Evolutionary conservation across 2,329 filamentous ascomycete genomes (phyloP), one percentile per base, ranked within the genome.

Genomic region (Fusarium buharicum): DNA sequence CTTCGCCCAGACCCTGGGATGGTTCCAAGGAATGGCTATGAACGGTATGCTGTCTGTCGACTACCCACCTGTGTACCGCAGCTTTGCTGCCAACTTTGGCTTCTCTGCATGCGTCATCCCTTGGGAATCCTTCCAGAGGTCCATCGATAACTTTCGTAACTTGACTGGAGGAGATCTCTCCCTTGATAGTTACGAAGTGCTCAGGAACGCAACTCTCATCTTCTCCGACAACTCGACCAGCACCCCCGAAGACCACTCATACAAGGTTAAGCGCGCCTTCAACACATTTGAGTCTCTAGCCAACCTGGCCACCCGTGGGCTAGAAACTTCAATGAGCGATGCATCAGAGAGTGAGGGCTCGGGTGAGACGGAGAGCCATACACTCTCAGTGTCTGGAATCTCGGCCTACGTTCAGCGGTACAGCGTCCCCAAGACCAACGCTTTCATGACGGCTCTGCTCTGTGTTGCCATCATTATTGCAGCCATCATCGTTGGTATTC

Each of bases 21-120:
- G 91, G 86, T 97, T 98, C 76, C 93, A 98, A 77, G 89, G 90
- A 45, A 90, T 98, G 82, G 93, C 95, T 24, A 90, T 95, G 81
- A 97, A 95, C 76, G 93, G 95, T 65, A 98, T 98, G 95, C 83
- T 97, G 74, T 96, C 91, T 57, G 93, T 96, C 69, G 86, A 89
- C 69, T 93, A 97, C 67, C 95, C 95, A 4, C 82, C 86, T 31
- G 87, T 98, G 33, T 98, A 98, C 79, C 87, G 89, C 67, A 94
- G 88, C 74, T 99, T 97, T 77, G 81, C 90, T 61, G 91, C 91
- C 79, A 98, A 98, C 79, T 98, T 99, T 75, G 93, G 83, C 41
- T 98, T 97, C 81, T 94, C 92, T 64, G 90, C 89, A 24, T 93
- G 93, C 46, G 78, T 98, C 54, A 82, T 98, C 53, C 86, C 90